Percentiles rank a stretch among this genome's conserved stretches.
phyloP scores from a whole-genome alignment of 192 early-diverging fungal species.

The Piromyces sp. region DNA sequence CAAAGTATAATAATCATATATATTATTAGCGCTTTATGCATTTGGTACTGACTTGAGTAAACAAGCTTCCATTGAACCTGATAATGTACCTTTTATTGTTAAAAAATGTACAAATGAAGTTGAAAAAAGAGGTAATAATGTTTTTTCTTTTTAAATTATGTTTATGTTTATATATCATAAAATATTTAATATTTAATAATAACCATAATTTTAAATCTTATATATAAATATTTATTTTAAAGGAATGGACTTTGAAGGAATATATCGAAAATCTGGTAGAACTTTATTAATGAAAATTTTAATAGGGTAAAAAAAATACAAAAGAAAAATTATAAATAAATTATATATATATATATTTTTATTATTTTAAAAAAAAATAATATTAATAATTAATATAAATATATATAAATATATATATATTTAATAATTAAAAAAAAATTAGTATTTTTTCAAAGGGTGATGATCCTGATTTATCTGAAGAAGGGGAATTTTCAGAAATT shows the following conservation, averaged over 20 bases:
- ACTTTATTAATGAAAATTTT: background rate
- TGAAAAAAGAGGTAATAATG: background rate
- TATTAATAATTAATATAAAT: too few relatives aligned
- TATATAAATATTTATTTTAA: too few relatives aligned
- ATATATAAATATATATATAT: background rate
- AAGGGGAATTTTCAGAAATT: background rate
- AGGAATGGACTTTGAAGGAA: background rate
- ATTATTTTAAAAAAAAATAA: background rate
- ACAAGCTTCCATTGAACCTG: background rate
- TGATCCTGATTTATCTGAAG: background rate
- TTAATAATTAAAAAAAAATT: background rate
- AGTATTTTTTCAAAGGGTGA: background rate
- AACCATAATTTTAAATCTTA: too few relatives aligned
- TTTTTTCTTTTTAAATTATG: too few relatives aligned
- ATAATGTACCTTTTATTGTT: background rate
- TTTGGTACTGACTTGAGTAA: background rate
- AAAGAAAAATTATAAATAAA: too few relatives aligned
- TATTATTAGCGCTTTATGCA: background rate
- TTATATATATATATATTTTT: too few relatives aligned
- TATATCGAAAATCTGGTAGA: background rate
- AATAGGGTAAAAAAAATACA: background rate
- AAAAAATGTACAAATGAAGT: background rate
- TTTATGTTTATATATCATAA: too few relatives aligned
- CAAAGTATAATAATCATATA: too few relatives aligned
- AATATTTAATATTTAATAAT: too few relatives aligned